Conservation (phyloP, 306 rosid species). For the Phaseolus lunatus region DNA sequence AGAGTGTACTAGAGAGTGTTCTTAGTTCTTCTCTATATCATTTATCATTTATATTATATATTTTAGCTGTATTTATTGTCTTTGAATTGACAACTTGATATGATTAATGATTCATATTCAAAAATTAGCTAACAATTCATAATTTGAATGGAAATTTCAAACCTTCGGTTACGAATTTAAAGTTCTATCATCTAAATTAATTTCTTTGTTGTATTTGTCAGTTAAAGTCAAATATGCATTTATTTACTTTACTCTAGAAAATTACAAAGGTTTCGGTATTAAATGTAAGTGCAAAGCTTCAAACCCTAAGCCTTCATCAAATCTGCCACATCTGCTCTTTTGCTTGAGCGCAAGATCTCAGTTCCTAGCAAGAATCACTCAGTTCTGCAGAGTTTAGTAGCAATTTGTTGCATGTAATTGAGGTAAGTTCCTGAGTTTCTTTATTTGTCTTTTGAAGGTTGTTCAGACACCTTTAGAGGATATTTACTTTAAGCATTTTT, state of each 20-base stretch:
- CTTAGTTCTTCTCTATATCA: not conserved
- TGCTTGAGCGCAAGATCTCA: not conserved
- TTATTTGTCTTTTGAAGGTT: constrained; percentile 8
- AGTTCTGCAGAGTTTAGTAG: not conserved
- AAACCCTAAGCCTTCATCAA: constrained; percentile 24
- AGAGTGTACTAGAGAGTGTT: too few relatives aligned
- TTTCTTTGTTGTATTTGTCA: constrained; percentile 11
- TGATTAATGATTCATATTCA: not conserved
- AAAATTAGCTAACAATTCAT: not conserved
- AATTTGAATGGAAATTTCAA: not conserved
- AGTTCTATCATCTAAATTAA: not conserved
- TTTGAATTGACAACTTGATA: not conserved
- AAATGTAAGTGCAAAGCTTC: not conserved
- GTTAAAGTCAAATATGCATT: constrained; percentile 6
- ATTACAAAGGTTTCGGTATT: not conserved
- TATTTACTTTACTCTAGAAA: not conserved
- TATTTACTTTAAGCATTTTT: too few relatives aligned
- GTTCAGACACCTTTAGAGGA: not conserved
- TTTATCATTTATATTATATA: not conserved
- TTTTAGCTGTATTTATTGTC: not conserved
- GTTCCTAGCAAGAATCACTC: not conserved
- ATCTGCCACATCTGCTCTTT: constrained; percentile 6
- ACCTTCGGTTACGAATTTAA: not conserved
- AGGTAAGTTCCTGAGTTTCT: constrained; percentile 3
- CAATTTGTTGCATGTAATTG: not conserved